phyloP scores from a whole-genome alignment of 805 yeast genomes.

The Yamadazyma paraphyllophila region DNA sequence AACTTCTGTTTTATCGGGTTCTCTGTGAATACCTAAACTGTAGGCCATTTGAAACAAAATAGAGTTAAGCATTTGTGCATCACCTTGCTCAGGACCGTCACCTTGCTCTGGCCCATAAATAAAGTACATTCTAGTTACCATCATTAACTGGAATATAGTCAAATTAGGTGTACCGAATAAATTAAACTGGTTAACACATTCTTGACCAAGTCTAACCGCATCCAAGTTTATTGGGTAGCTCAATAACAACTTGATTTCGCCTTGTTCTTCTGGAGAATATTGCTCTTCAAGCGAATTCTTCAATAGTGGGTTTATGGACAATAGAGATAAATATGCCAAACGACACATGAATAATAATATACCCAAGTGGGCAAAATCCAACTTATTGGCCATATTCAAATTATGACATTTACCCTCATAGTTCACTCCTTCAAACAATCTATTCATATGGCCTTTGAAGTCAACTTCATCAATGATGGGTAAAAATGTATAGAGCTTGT shows the following conservation, averaged over 20 bases:
- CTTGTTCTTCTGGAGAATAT: constrained; percentile 18
- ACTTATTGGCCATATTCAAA: constrained; percentile 23
- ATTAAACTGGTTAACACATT: constrained; percentile 35
- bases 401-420: constrained; percentile 2
- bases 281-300: constrained; percentile 16
- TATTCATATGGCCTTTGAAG: constrained; percentile 23
- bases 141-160: constrained; percentile 50
- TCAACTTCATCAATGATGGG: constrained; percentile 43
- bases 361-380: constrained; percentile 38
- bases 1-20: constrained; percentile 43
- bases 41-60: constrained; percentile 66
- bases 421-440: constrained; percentile 21
- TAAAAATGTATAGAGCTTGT: constrained; percentile 43
- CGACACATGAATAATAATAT: constrained; percentile 33
- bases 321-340: constrained; percentile 34
- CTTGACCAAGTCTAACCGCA: constrained; percentile 28
- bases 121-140: constrained; percentile 51
- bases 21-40: constrained; percentile 65
- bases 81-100: constrained; percentile 58
- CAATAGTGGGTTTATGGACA: constrained; percentile 23
- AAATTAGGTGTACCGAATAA: constrained; percentile 41
- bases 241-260: constrained; percentile 24
- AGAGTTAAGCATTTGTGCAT: constrained; percentile 47
- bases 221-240: constrained; percentile 30
- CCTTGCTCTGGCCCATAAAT: constrained; percentile 52